Conservation (phyloP, 2,329 filamentous ascomycete species). For the Botrytis porri region DNA sequence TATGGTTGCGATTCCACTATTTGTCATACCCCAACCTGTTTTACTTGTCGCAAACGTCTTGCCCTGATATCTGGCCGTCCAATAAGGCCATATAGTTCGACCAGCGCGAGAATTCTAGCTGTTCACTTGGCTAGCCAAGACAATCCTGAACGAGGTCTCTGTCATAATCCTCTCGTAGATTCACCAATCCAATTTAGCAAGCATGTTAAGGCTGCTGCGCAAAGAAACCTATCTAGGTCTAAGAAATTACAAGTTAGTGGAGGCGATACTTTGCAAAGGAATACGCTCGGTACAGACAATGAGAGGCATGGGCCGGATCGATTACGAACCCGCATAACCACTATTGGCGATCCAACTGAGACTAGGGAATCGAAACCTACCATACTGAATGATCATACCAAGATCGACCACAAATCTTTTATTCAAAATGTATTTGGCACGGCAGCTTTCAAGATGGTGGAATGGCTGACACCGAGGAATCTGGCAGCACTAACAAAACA, state of each 20-base stretch:
- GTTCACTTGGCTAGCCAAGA: slow-evolving; percentile 78
- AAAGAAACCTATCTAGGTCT: slow-evolving; percentile 7
- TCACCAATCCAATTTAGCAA: slow-evolving; percentile 14
- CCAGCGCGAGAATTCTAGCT: slow-evolving; percentile 78
- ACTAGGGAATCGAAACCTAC: background rate
- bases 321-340: background rate
- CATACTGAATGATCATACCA: slow-evolving; percentile 32
- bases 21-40: slow-evolving; percentile 76
- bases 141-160: slow-evolving; percentile 69
- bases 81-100: slow-evolving; percentile 73
- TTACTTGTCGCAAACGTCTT: slow-evolving; percentile 70
- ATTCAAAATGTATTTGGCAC: slow-evolving; percentile 65
- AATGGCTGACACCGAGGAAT: slow-evolving; percentile 62
- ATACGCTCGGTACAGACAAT: background rate
- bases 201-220: background rate
- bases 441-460: slow-evolving; percentile 65
- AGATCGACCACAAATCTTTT: slow-evolving; percentile 59
- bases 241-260: background rate
- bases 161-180: slow-evolving; percentile 42
- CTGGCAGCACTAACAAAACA: slow-evolving; percentile 28
- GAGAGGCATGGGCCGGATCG: background rate
- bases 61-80: slow-evolving; percentile 62
- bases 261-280: background rate
- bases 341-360: background rate
- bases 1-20: slow-evolving; percentile 68